Base-by-base conservation (phyloP, 2,329 filamentous ascomycete species). In the Verticillium klebahnii region DNA sequence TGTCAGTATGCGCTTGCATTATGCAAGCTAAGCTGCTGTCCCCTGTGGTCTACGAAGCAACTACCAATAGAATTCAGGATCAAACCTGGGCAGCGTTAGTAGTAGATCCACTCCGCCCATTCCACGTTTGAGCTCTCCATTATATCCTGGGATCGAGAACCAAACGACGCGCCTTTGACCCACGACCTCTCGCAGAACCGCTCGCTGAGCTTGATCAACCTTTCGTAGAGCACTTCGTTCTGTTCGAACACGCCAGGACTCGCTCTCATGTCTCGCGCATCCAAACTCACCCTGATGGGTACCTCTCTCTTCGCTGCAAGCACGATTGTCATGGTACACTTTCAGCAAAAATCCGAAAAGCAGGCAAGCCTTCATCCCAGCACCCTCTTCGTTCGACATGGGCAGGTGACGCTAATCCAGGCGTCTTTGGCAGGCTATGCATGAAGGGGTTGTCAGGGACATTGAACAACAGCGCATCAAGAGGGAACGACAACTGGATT, bases 381-480 rank as follows among this genome's bases (percentile, higher is more conserved):
- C 37, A 45, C 25, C 45, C 8, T 3, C n/a, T 23, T 12, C 12
- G 11, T n/a, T 5, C 19, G 45, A 29, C 45, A 23, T 19, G 45
- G 19, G 25, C 3, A 12, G 11, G 4, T 14, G 19, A 23, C 11
- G 19, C 45, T 52, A 52, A 52, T 52, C 19, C n/a, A 11, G n/a
- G 45, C 6, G 45, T 14, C 45, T 23, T 8, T 8, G n/a, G 12
- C 65, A 94, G 95, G 91, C 92, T 62, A 99, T 99, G 95, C 95
- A 99, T 72, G 86, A 90, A 67, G 95, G 95, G 55, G 95, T 99
- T 52, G 81, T 98, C 66, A 91, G 94, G 66, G 95, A 99, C 72
- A 90, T 97, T 82, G 94, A 98, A 72, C 92, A 96, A 72, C 93
- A 97, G 74, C 88, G 91, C 56, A 74, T 97, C 67, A 97, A 97